These are phyloP conservation scores for Crithidia brevicula DNA, from an alignment of 208 protist genomes.

Conservation along the genomic window DNA sequence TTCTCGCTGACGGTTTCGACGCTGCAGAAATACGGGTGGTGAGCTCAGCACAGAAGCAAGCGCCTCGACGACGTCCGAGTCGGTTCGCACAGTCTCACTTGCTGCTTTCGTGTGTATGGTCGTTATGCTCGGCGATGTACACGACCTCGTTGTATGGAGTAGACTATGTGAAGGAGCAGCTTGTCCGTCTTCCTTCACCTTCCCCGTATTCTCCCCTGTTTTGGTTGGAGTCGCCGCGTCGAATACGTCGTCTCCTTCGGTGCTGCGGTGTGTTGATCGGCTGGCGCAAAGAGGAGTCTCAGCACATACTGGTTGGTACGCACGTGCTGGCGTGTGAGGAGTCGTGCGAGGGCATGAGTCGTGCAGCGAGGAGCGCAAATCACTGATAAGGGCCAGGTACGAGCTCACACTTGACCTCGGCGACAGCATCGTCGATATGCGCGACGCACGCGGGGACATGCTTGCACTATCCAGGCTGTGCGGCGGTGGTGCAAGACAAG, in stretches of 20 bases:
- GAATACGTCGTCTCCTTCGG: background rate
- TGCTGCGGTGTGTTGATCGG: too few species aligned
- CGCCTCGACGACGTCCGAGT: background rate
- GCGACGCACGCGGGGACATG: background rate
- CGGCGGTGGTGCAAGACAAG: too few species aligned
- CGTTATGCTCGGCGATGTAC: too few species aligned
- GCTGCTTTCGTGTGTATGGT: too few species aligned
- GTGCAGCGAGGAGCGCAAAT: conserved; percentile 9
- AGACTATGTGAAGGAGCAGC: background rate
- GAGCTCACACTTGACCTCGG: conserved; percentile 8
- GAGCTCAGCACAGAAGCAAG: background rate
- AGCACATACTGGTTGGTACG: background rate
- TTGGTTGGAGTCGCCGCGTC: conserved; percentile 7
- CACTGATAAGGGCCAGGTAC: background rate
- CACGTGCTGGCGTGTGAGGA: background rate
- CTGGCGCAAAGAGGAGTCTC: too few species aligned
- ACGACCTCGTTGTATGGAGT: too few species aligned
- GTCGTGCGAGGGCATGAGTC: background rate
- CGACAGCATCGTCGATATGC: conserved; percentile 5
- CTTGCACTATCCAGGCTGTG: too few species aligned
- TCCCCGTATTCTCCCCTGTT: background rate
- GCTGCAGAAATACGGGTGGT: conserved; percentile 1
- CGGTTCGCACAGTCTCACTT: too few species aligned
- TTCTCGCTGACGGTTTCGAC: background rate
- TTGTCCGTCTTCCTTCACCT: background rate